phyloP scores from a whole-genome alignment of 2,329 filamentous ascomycete genomes.

The Aphanocladium album region DNA sequence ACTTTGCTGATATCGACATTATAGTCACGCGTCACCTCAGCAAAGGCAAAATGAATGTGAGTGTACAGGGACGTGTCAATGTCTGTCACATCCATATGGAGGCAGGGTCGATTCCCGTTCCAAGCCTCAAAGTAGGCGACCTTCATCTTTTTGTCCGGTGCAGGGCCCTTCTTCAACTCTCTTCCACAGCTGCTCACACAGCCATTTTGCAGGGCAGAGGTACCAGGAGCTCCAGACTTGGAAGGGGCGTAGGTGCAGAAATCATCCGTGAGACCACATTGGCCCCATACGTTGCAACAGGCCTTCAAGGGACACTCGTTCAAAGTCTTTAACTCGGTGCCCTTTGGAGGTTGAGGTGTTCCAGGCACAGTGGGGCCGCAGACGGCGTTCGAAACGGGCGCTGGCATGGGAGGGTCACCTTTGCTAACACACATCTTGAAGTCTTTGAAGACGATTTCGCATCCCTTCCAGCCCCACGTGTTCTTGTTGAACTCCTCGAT shows the following conservation, averaged over 20 bases:
- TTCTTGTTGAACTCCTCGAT: conserved; percentile 34
- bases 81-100: conserved; percentile 25
- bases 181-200: background rate
- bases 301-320: conserved; percentile 43
- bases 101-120: conserved; percentile 24
- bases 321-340: conserved; percentile 30
- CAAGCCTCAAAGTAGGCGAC: conserved; percentile 32
- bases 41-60: conserved; percentile 30
- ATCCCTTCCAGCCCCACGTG: conserved; percentile 35
- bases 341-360: conserved; percentile 27
- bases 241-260: conserved; percentile 30
- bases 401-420: conserved; percentile 25
- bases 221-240: conserved; percentile 25
- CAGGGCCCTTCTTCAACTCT: background rate
- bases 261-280: conserved; percentile 39
- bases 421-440: conserved; percentile 26
- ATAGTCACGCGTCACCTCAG: conserved; percentile 20
- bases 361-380: conserved; percentile 42
- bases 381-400: conserved; percentile 20
- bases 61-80: conserved; percentile 17
- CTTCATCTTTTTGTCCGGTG: conserved; percentile 15
- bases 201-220: conserved; percentile 13
- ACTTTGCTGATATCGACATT: conserved; percentile 18
- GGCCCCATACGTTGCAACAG: conserved; percentile 38
- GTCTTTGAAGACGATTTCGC: conserved; percentile 19